Base-by-base conservation (phyloP, 2,329 filamentous ascomycete genomes). In the Neopestalotiopsis clavispora region DNA sequence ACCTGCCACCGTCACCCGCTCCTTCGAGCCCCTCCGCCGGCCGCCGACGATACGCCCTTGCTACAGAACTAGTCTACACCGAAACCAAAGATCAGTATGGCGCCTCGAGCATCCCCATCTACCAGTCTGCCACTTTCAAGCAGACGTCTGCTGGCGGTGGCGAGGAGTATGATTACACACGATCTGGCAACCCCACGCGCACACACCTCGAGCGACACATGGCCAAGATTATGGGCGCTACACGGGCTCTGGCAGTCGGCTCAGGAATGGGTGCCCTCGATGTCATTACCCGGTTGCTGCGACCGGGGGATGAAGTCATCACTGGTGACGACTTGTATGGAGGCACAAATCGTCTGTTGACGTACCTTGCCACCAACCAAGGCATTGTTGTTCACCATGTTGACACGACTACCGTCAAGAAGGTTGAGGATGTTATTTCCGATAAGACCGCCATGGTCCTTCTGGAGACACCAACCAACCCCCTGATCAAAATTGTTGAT, bases 111-210 rank as follows among this genome's bases (percentile, higher is more conserved):
- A 92, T 97, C 75, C 96, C 96, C 67, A 98, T 99, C 78, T 99
- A 99, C 82, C 96, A 97, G 87, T 97, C 94, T 63, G 97, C 96
- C 63, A 99, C 96, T 49, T 99, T 99, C 86, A 99, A 99, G 84
- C 96, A 98, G 82, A 89, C 89, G 28, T 94, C 92, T 20, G 92
- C 92, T 71, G 87, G 83, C 60, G 94, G 93, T 69, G 94, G 94
- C 70, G 92, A 89, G 77, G 95, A 98, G 81, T 99, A 98, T 82
- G 96, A 99, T 84, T 99, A 99, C 85, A 98, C 96, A 70, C 93
- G 97, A 71, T 98, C 95, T 45, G 96, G 96, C 68, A 99, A 99
- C 80, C 96, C 96, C 20, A 99, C 96, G 69, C 90, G 96, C 73
- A 97, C 95, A 42, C 96, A 99, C 78, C 89, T 99, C 71, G 96